Conservation (phyloP, 306 rosid species). For the Biancaea sappan region DNA sequence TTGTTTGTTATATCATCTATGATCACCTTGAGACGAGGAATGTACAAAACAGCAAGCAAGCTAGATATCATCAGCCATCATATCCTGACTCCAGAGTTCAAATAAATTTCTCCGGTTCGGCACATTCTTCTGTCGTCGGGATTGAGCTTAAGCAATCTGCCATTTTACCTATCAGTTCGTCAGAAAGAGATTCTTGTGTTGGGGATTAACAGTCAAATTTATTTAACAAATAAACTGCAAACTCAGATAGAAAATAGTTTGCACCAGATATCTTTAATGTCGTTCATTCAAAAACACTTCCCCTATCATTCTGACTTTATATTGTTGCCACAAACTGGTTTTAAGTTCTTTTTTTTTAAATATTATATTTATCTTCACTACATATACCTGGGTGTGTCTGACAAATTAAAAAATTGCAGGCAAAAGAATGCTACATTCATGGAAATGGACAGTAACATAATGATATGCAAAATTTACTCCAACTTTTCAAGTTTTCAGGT, state of each 20-base stretch:
- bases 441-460: neutral
- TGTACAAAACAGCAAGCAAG: conserved; percentile 61
- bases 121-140: conserved; percentile 46
- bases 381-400: neutral
- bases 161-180: conserved; percentile 38
- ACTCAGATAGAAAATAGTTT: neutral
- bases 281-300: conserved; percentile 14
- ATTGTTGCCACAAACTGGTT: too few relatives aligned
- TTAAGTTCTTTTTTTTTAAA: neutral
- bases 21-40: conserved; percentile 55
- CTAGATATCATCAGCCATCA: conserved; percentile 40
- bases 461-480: neutral
- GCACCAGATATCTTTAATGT: neutral
- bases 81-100: conserved; percentile 32
- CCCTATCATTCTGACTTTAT: too few relatives aligned
- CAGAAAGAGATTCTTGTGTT: neutral
- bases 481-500: neutral
- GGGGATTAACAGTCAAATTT: neutral
- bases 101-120: conserved; percentile 41
- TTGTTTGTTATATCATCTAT: conserved; percentile 53
- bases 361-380: neutral
- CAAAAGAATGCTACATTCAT: neutral
- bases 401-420: neutral
- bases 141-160: conserved; percentile 48
- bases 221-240: conserved; percentile 12